Base-by-base conservation (phyloP, 2,329 filamentous ascomycete genomes). In the Lecanicillium sp. region DNA sequence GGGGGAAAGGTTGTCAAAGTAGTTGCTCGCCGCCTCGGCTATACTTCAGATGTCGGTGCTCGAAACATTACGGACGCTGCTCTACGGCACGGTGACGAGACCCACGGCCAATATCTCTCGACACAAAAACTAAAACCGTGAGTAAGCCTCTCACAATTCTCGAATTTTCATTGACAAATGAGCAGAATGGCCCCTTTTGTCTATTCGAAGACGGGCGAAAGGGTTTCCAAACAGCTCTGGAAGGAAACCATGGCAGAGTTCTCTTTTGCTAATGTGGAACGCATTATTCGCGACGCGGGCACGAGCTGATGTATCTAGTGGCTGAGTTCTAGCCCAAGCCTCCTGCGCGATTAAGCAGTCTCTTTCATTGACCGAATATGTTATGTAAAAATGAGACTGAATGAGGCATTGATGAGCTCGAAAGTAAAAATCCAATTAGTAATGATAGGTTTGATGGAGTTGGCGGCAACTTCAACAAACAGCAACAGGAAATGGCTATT, bases 171-270 rank as follows among this genome's bases (percentile, higher is more conserved):
- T 33, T 15, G 30, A 24, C 23, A 15, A 24, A 24, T 33, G 11
- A n/a, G 11, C 27, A 53, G 51, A 1, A 49, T 52, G 45, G 45
- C 49, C 1, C 30, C 49, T 0, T 47, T 52, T 2, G 26, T 55
- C 0, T 55, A 56, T 23, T 52, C 55, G 1, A 37, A 44, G 2
- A 44, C 49, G 15, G 55, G 53, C 14, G 42, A 44, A 3, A 29
- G 35, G 2, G 40, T 49, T 1, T 48, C 44, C 1, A 41, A 45
- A 24, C 44, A 32, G 6, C 37, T 56, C 21, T 56, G 54, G 55
- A 46, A 50, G 8, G 53, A 56, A 38, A 57, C 49, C 4, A 36
- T 53, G 49, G 15, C 47, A 9, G 52, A 57, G 19, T 47, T 57
- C 24, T 44, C 52, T 6, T 55, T 55, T 46, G 52, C 53, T 11